Evolutionary conservation across 179 eudicot species (phyloP).

Genomic region (Carnegiea gigantea): DNA sequence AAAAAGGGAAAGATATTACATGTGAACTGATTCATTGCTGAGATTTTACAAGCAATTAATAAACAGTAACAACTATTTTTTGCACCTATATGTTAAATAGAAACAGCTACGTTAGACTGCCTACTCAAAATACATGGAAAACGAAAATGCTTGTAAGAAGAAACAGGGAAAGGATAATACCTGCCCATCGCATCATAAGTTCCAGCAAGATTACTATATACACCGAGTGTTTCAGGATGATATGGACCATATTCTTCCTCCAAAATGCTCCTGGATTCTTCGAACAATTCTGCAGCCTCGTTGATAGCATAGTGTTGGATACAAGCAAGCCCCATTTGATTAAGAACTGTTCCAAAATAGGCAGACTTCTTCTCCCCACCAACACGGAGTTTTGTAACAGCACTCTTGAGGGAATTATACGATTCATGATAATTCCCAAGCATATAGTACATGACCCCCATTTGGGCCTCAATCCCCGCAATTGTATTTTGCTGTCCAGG

Average conservation of each 20-base stretch:
- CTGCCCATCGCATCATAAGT: constrained; percentile 95
- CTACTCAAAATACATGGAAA: not conserved
- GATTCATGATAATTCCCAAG: constrained; percentile 73
- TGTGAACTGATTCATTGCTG: not conserved
- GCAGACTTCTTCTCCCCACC: constrained; percentile 91
- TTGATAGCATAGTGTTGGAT: constrained; percentile 79
- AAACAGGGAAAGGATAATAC: constrained; percentile 32
- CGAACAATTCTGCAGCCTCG: constrained; percentile 77
- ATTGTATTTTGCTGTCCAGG: constrained; percentile 90
- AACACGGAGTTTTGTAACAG: constrained; percentile 66
- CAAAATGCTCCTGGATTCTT: constrained; percentile 73
- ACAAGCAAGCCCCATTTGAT: constrained; percentile 96
- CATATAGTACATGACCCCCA: constrained; percentile 86
- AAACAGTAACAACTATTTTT: not conserved
- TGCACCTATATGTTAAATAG: not conserved
- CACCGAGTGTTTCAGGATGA: constrained; percentile 91
- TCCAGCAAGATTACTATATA: constrained; percentile 94
- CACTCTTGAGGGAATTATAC: constrained; percentile 61
- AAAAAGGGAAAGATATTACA: too few relatives aligned
- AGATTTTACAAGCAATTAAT: not conserved
- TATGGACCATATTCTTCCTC: constrained; percentile 88
- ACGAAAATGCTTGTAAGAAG: not conserved
- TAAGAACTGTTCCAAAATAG: constrained; percentile 84
- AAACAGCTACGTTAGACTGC: not conserved
- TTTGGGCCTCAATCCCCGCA: constrained; percentile 94